Evolutionary conservation across 108 stramenopile genomes (phyloP), one percentile per base, ranked within the genome.

Genomic region (Aurantiochytrium sp.): DNA sequence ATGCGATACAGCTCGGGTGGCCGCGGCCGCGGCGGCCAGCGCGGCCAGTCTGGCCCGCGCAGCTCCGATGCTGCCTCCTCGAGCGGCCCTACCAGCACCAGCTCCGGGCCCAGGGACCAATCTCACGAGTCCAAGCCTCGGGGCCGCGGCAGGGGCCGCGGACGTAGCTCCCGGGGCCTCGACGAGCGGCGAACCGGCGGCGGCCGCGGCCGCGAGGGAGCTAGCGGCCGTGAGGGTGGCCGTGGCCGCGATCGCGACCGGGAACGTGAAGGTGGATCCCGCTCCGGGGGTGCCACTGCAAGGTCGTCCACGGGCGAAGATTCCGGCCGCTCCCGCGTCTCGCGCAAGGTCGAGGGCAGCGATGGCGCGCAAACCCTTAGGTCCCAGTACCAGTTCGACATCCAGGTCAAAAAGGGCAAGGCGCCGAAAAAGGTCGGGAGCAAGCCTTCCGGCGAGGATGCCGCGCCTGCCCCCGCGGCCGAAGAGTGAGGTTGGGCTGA

Each of bases 281-380:
- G 73, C 73, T n/a, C 42, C 27, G 73, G 73, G 19, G 32, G 59
- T 19, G 59, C 59, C 34, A n/a, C 22, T 65, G 73, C 19, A 81
- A 37, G 30, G 42, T n/a, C n/a, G n/a, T 15, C 73, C 32, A 65
- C 27, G 15, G 59, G 34, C 32, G 34, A 65, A 8, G 34, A 30
- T 27, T 1, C 32, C 0, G 59, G 15, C 27, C 59, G 32, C 32
- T 34, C 32, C 2, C 59, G 32, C 24, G 6, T 12, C 27, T 81
- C 73, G n/a, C 73, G 73, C n/a, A 81, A 81, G 45, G 73, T 81
- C 24, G 73, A 81, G 73, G 73, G 73, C 2, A 81, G 73, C 24
- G 73, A 81, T 81, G 73, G 73, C 21, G 73, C 73, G 0, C 73
- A 48, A 12, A 81, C 73, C 19, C 45, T 81, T 27, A 6, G 73